Base-by-base conservation (phyloP, 768 basidiomycete genomes). In the Epithele typhae region DNA sequence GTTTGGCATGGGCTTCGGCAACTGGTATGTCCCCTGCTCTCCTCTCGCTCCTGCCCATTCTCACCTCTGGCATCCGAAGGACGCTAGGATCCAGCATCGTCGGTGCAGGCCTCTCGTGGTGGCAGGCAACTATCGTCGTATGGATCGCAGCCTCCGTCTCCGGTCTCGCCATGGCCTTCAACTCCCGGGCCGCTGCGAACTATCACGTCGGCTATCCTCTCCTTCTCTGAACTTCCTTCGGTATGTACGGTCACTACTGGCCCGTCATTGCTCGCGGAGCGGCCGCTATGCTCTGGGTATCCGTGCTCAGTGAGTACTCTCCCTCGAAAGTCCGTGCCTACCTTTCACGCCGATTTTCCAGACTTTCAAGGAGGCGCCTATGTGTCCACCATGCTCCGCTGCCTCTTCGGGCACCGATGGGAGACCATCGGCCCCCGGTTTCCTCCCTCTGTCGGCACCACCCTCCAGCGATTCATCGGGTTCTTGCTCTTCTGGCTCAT, bases 1-100 rank as follows among this genome's bases (percentile, higher is more conserved):
- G 54, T 52, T 56, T 40, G 51, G 54, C 14, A 47, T 56, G 45
- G 54, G 54, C 18, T 56, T 56, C 38, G 54, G 54, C 3, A 56
- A 56, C 38, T 56, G 54, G 54, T 56, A 18, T 9, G 41, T 44
- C n/a, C n/a, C n/a, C 27, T 30, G 14, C 14, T 30, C 27, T 7
- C 21, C 14, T 40, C 25, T 24, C 25, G n/a, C 21, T 22, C 33
- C 46, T 23, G 12, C 5, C 3, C n/a, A 15, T 2, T 17, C 23
- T 27, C 15, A 30, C 27, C 27, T n/a, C n/a, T n/a, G n/a, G 14
- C 7, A 30, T 30, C 14, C 27, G 27, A 21, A 52, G 54, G 54
- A 52, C 54, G 3, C 46, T 56, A 3, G 54, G 54, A 2, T 56
- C 54, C 12, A 56, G 51, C 27, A 41, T 52, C 5, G 48, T 56